Evolutionary conservation across 257 asterid species (phyloP), one percentile per base, ranked within the genome.

Genomic region (Capsicum pubescens): DNA sequence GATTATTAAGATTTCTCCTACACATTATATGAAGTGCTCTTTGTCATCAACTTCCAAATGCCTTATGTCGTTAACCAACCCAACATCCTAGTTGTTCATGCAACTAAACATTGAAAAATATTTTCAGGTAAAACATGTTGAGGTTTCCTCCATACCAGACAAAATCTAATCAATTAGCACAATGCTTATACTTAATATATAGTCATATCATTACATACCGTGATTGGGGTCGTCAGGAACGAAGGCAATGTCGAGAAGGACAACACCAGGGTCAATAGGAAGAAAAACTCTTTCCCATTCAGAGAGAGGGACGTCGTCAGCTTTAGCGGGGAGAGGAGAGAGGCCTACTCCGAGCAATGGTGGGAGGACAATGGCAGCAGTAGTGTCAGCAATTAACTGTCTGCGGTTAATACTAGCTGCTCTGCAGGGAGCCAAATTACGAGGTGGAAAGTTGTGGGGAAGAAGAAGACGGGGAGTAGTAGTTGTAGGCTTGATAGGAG

Each of bases 201-300:
- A 39, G 5, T 3, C 44, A 39, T 16, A 32, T 3, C 4, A 32
- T 59, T 54, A 61, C 36, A 15, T 82, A 95, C 99, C 99, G 83
- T 95, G 99, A 81, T 84, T 87, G 80, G 95, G 97, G 81, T 95
- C 97, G 13, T 92, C 97, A 0, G 98, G 98, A 36, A 95, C 99
- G 44, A 95, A 95, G 21, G 95, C 93, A 76, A 94, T 92, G 88
- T 93, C 99, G 81, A 93, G 93, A 80, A 94, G 98, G 80, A 94
- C 98, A 17, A 95, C 96, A 46, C 98, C 98, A 14, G 99, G 97
- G 82, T 95, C 95, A 85, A 95, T 92, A 21, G 99, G 98, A 36
- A 95, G 89, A 90, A 86, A 92, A 85, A 94, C 95, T 87, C 97
- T 91, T 81, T 93, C 98, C 99, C 99, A 95, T 88, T 92, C 98